These are phyloP conservation scores for Aureobasidium melanogenum DNA, from an alignment of 2,329 filamentous ascomycete genomes.

Conservation along the genomic window DNA sequence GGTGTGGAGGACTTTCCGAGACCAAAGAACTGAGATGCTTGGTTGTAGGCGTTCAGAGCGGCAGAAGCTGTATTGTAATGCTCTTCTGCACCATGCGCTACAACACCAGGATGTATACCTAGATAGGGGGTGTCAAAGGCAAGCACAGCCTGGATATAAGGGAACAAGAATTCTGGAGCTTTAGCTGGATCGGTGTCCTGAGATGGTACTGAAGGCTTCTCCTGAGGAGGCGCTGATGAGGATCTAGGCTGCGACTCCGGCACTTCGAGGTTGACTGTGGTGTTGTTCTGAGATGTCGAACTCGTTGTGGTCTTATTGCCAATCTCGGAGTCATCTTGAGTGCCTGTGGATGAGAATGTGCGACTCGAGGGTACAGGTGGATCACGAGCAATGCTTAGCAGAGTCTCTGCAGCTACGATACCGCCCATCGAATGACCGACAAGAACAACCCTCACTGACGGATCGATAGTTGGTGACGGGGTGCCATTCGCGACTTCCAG, in stretches of 20 bases:
- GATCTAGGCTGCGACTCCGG: constrained; percentile 8
- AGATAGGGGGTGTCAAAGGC: constrained; percentile 93
- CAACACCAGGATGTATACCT: constrained; percentile 69
- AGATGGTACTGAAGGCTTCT: neutral
- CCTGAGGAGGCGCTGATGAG: constrained; percentile 15
- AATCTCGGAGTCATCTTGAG: constrained; percentile 13
- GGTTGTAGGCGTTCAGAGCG: constrained; percentile 59
- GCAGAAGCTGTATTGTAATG: constrained; percentile 69
- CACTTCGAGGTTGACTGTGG: constrained; percentile 8
- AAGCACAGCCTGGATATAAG: constrained; percentile 80
- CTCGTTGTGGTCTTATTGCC: constrained; percentile 14
- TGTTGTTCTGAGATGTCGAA: constrained; percentile 1
- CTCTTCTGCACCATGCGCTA: constrained; percentile 78
- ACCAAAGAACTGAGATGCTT: constrained; percentile 54
- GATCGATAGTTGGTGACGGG: constrained; percentile 75
- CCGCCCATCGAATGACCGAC: constrained; percentile 85
- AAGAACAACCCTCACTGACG: constrained; percentile 72
- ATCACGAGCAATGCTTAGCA: constrained; percentile 65
- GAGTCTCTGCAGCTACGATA: constrained; percentile 84
- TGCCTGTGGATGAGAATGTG: neutral
- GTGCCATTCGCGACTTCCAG: constrained; percentile 77
- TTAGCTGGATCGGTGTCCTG: constrained; percentile 22
- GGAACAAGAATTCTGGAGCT: constrained; percentile 63
- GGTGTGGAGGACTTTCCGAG: neutral
- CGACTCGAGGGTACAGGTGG: constrained; percentile 36